phyloP scores from a whole-genome alignment of 2,329 filamentous ascomycete genomes.

The Aphanoascus verrucosus region DNA sequence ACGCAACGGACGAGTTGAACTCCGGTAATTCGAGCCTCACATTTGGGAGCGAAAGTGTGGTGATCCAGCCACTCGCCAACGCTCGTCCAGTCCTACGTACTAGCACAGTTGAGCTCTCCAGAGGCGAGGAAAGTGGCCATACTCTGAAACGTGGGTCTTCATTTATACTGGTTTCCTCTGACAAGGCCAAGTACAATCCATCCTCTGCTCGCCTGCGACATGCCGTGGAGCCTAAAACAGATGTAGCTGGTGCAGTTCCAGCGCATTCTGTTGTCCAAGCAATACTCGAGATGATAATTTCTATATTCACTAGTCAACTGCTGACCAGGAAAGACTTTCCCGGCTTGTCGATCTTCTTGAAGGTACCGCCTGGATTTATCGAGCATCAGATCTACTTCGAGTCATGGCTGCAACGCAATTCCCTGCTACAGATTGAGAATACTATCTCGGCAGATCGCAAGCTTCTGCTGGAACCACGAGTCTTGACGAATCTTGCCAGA shows the following conservation, averaged over 20 bases:
- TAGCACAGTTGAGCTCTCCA: slow-evolving; percentile 43
- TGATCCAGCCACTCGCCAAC: slow-evolving; percentile 64
- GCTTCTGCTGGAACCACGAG: slow-evolving; percentile 64
- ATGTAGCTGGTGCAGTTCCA: slow-evolving; percentile 38
- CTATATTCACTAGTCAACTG: slow-evolving; percentile 76
- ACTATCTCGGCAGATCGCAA: slow-evolving; percentile 61
- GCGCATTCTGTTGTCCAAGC: slow-evolving; percentile 64
- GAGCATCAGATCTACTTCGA: slow-evolving; percentile 95
- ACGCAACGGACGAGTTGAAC: slow-evolving; percentile 75
- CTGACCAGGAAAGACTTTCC: slow-evolving; percentile 80
- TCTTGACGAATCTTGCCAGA: slow-evolving; percentile 76
- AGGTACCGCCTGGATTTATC: slow-evolving; percentile 81
- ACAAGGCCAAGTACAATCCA: slow-evolving; percentile 48
- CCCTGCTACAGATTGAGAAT: slow-evolving; percentile 59
- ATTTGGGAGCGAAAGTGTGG: slow-evolving; percentile 76
- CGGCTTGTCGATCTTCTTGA: slow-evolving; percentile 73
- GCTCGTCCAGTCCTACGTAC: slow-evolving; percentile 61
- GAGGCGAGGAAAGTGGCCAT: slow-evolving; percentile 21
- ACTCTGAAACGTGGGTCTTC: slow-evolving; percentile 73
- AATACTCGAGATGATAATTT: slow-evolving; percentile 64
- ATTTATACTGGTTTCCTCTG: slow-evolving; percentile 74
- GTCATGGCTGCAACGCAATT: slow-evolving; percentile 70
- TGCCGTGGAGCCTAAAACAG: slow-evolving; percentile 49
- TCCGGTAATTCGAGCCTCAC: slow-evolving; percentile 69
- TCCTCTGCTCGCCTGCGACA: slow-evolving; percentile 54